These are phyloP conservation scores for Parietichytrium sp. DNA, from an alignment of 108 stramenopile genomes.

Conservation along the genomic window DNA sequence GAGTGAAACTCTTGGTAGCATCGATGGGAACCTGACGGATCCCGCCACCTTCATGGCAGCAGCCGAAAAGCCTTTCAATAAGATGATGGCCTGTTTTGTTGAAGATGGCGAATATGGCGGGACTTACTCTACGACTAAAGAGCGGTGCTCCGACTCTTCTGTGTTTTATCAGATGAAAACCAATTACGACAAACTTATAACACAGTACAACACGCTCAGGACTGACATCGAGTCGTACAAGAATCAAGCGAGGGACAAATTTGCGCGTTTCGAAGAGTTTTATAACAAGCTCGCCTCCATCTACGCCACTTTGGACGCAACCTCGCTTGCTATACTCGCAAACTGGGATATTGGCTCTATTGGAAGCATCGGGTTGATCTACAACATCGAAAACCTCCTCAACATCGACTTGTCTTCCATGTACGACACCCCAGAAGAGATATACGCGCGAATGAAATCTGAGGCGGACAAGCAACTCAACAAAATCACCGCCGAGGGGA, in stretches of 20 bases:
- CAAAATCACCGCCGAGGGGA: background rate
- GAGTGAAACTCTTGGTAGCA: background rate
- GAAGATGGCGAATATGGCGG: background rate
- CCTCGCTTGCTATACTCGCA: too few species aligned
- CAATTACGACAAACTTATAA: background rate
- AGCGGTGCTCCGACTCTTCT: too few species aligned
- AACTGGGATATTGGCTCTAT: too few species aligned
- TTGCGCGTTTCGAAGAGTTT: background rate
- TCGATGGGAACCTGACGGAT: background rate
- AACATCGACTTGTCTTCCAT: background rate
- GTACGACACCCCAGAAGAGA: background rate
- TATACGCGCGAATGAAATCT: background rate
- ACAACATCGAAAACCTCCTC: background rate
- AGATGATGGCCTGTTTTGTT: constrained; percentile 3
- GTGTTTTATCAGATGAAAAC: background rate
- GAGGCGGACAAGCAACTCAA: background rate
- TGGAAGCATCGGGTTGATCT: background rate
- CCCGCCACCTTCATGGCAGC: background rate
- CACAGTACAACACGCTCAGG: background rate
- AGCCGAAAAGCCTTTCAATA: background rate
- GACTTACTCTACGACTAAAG: background rate
- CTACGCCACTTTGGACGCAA: background rate
- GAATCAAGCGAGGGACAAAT: too few species aligned
- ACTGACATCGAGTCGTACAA: background rate
- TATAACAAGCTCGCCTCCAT: background rate